phyloP scores from a whole-genome alignment of 352 stramenopile genomes.

The Peronospora destructor region DNA sequence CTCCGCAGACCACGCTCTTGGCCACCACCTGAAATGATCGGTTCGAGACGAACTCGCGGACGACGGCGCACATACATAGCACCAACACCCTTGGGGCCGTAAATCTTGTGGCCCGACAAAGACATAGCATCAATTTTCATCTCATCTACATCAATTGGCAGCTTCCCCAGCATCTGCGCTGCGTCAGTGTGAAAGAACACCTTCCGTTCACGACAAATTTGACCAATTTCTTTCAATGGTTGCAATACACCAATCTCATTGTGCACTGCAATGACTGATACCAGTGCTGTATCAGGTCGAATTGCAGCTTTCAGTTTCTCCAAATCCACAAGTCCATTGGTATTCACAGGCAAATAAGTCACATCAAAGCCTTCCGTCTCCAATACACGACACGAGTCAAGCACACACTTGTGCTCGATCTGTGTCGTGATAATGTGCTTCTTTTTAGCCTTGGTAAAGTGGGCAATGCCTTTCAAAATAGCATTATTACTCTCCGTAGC shows the following conservation, averaged over 20 bases:
- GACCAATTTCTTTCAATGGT: conserved; percentile 94
- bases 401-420: conserved; percentile 95
- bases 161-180: conserved; percentile 96
- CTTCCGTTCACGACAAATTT: conserved; percentile 88
- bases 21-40: conserved; percentile 95
- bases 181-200: conserved; percentile 99
- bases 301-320: conserved; percentile 92
- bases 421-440: conserved; percentile 99
- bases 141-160: conserved; percentile 97
- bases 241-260: conserved; percentile 99
- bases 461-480: conserved; percentile 95
- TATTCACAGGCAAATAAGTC: conserved; percentile 92
- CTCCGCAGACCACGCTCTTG: conserved; percentile 96
- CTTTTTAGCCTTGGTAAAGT: conserved; percentile 94
- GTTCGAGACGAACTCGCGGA: conserved; percentile 95
- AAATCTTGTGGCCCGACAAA: conserved; percentile 97
- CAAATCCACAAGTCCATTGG: conserved; percentile 94
- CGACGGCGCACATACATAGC: conserved; percentile 95
- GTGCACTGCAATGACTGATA: conserved; percentile 99
- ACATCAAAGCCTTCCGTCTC: conserved; percentile 97
- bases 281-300: conserved; percentile 91
- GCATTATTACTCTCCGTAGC: conserved; percentile 99
- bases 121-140: conserved; percentile 99
- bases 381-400: conserved; percentile 96
- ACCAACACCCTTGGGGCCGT: conserved; percentile 98